These are phyloP conservation scores for Metschnikowia baotianmanensis DNA, from an alignment of 805 yeast genomes.

Conservation along the genomic window DNA sequence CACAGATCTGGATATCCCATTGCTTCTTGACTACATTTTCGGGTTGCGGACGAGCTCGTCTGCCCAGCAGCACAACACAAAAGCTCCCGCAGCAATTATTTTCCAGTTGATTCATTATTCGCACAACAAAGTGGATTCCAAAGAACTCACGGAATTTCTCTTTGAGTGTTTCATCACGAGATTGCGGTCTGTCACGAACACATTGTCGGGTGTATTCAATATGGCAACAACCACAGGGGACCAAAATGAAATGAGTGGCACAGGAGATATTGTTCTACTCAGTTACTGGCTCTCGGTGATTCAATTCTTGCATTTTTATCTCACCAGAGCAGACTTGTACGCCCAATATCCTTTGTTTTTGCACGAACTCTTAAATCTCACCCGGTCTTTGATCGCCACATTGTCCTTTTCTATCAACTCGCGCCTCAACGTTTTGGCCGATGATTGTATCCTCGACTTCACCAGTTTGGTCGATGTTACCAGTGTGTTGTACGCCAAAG, in stretches of 20 bases:
- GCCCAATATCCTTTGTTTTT: slow-evolving; percentile 52
- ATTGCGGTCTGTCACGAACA: slow-evolving; percentile 56
- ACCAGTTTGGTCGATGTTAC: slow-evolving; percentile 81
- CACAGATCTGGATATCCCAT: slow-evolving; percentile 55
- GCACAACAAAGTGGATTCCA: slow-evolving; percentile 53
- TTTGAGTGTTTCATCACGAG: slow-evolving; percentile 60
- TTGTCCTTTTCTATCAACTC: slow-evolving; percentile 64
- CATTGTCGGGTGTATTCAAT: slow-evolving; percentile 57
- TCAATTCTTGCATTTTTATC: slow-evolving; percentile 73
- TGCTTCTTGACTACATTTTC: slow-evolving; percentile 48
- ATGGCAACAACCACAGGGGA: slow-evolving; percentile 31
- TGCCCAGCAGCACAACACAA: slow-evolving; percentile 44
- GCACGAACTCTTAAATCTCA: slow-evolving; percentile 52
- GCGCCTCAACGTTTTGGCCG: slow-evolving; percentile 54
- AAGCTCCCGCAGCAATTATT: slow-evolving; percentile 65
- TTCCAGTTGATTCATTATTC: slow-evolving; percentile 73
- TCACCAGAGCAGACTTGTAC: slow-evolving; percentile 62
- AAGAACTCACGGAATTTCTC: slow-evolving; percentile 55
- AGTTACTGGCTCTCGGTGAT: slow-evolving; percentile 89
- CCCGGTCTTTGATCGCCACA: slow-evolving; percentile 64
- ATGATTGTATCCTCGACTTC: slow-evolving; percentile 68
- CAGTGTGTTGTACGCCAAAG: slow-evolving; percentile 70
- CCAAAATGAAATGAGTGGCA: slow-evolving; percentile 21
- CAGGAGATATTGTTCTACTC: slow-evolving; percentile 65
- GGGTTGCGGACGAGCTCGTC: slow-evolving; percentile 39